A percentile compares a stretch with the other conserved stretches of the same genome.
Conservation (phyloP, 164 flowering plant species). For the Magnolia kwangsiensis region DNA sequence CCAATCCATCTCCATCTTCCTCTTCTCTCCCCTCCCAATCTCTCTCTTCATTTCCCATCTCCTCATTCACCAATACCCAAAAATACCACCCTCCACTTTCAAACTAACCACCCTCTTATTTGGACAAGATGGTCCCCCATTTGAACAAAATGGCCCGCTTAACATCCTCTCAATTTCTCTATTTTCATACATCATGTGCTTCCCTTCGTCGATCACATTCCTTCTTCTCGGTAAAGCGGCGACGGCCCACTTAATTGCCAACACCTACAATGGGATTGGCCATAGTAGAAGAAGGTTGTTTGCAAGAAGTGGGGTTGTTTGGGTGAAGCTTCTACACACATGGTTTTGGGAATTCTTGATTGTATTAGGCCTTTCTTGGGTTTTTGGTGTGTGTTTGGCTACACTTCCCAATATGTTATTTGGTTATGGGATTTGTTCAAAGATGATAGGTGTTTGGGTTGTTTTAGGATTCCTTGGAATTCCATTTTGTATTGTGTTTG, state of each 20-base stretch:
- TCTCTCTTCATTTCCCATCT: constrained; percentile 34
- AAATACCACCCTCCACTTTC: constrained; percentile 18
- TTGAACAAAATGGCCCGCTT: constrained; percentile 6
- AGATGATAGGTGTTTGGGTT: constrained; percentile 17
- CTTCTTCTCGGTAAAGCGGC: constrained; percentile 39
- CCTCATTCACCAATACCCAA: constrained; percentile 28
- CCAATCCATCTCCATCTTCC: constrained; percentile 35
- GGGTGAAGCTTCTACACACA: constrained; percentile 43
- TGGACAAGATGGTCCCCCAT: constrained; percentile 15
- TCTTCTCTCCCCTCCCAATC: constrained; percentile 36
- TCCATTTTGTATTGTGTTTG: constrained; percentile 34
- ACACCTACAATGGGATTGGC: constrained; percentile 30
- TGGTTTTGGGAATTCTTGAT: constrained; percentile 29
- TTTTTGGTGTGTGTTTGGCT: constrained; percentile 18
- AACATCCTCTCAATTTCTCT: constrained; percentile 26
- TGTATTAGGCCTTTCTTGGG: constrained; percentile 21
- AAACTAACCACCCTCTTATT: constrained; percentile 12
- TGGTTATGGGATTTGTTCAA: constrained; percentile 19
- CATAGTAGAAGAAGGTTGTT: constrained; percentile 25
- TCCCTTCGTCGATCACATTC: constrained; percentile 37
- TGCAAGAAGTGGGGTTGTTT: constrained; percentile 25
- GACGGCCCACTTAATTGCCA: constrained; percentile 33
- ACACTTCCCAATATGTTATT: constrained; percentile 17
- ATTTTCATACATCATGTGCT: constrained; percentile 27
- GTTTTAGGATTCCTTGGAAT: constrained; percentile 25